Evolutionary conservation across 2,329 filamentous ascomycete species (phyloP).

Genomic region (Metarhizium guizhouense): DNA sequence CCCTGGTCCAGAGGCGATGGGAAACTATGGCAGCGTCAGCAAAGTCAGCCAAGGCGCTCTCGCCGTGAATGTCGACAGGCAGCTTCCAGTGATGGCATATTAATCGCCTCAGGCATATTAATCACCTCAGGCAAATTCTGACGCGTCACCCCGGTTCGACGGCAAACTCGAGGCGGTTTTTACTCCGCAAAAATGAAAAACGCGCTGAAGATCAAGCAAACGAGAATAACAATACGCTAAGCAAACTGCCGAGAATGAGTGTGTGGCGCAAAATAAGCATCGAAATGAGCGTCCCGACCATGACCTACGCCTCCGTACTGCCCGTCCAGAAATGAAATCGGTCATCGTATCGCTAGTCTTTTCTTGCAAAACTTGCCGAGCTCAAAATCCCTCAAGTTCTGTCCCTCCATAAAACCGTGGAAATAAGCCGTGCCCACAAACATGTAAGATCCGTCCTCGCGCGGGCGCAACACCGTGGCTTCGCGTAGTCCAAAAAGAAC

Average conservation of each 20-base stretch:
- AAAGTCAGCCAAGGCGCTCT: not conserved
- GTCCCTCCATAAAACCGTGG: too few relatives aligned
- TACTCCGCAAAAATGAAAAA: not conserved
- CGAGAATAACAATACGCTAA: not conserved
- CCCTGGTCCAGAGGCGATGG: not conserved
- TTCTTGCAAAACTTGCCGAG: too few relatives aligned
- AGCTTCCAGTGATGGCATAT: not conserved
- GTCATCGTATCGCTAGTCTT: too few relatives aligned
- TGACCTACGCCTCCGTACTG: not conserved
- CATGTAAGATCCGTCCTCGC: too few relatives aligned
- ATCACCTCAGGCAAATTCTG: not conserved
- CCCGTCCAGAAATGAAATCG: too few relatives aligned
- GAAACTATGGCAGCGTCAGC: not conserved
- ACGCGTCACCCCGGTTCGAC: not conserved
- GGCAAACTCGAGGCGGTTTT: not conserved
- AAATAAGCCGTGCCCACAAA: too few relatives aligned
- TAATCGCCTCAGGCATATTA: too few relatives aligned
- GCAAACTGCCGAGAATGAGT: not conserved
- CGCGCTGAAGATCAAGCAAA: not conserved
- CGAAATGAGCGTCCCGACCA: not conserved
- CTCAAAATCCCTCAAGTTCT: too few relatives aligned
- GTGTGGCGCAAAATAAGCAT: not conserved
- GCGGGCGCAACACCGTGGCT: too few relatives aligned
- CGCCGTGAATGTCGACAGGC: not conserved
- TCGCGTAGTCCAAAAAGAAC: too few relatives aligned